Base-by-base conservation (phyloP, 2,329 filamentous ascomycete species). In the Lecanicillium sp. region DNA sequence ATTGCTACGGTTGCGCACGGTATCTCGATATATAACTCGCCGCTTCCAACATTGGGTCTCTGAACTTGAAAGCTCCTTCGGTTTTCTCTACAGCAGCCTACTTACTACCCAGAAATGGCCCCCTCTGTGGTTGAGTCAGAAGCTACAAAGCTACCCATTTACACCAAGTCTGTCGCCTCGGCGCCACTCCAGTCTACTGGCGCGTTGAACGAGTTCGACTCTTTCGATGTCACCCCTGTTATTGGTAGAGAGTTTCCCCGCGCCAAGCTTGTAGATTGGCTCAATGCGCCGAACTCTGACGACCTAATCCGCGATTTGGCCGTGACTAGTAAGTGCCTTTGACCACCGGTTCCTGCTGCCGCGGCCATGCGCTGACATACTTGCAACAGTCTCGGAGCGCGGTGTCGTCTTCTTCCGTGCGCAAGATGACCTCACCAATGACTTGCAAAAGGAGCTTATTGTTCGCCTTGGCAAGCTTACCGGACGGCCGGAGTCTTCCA, bases 331-430 rank as follows among this genome's bases (percentile, higher is more conserved):
- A 60, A 47, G 65, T 43, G 4, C 5, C 14, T 13, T 11, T 33
- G 32, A 18, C 37, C 18, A 12, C 4, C 10, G 9, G 18, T 18
- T 30, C 18, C 25, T 28, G 31, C n/a, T 28, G 20, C 4, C 11
- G 4, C 17, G 19, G 15, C 5, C 20, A 31, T 10, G n/a, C n/a
- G 6, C 19, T 27, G 18, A 7, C 17, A 27, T n/a, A 41, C 29
- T 19, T 5, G 20, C 13, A 17, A 30, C 17, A 82, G 79, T 85
- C 46, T 84, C 80, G 2, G 72, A 77, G 43, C 73, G 81, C 1
- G 80, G 80, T 10, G 81, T 85, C 4, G 79, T 84, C 20, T 83
- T 84, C 62, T 82, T 85, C 60, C 73, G 79, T 15, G 69, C 72
- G 22, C 81, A 86, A 46, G 66, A 81, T 51, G 62, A 66, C 25